Evolutionary conservation across 495 filamentous ascomycete species (phyloP), one percentile per base, ranked within the genome.

Genomic region (Neurospora pannonica): DNA sequence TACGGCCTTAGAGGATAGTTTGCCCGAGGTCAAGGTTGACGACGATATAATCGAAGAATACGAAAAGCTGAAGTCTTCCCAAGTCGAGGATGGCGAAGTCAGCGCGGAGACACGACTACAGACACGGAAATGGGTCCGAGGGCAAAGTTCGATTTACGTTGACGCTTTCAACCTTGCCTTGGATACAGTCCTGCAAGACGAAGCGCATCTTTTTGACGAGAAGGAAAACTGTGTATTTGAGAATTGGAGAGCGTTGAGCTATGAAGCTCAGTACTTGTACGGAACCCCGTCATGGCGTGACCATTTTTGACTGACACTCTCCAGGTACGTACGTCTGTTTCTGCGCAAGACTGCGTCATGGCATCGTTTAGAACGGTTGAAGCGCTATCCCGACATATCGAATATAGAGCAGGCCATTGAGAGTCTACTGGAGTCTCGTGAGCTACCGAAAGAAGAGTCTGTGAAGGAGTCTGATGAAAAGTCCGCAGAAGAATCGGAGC

Each of bases 131-230:
- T 87, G 87, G 88, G 82, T 84, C 5, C 82, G 77, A 60, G 86
- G 86, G 8, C 85, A 84, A 62, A 97, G 91, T 77, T 98, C 96
- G 5, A 94, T 99, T 72, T 99, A 99, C 77, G 94, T 98, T 19
- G 95, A 99, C 82, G 96, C 95, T 24, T 99, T 99, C 87, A 97
- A 97, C 81, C 84, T 98, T 19, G 94, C 95, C 21, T 86, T 99
- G 60, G 90, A 94, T 74, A 98, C 94, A 3, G 95, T 98, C 28
- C 84, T 99, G 6, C 90, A 92, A 70, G 95, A 98, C 69, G 96
- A 99, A 79, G 86, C 89, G 3, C 94, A 97, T 80, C 84, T 99
- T 15, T 99, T 98, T 79, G 87, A 93, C 77, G 89, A 89, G 76
- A 90, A 90, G 19, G 96, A 99, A 81, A 89, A 88, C 81, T 83